phyloP scores from a whole-genome alignment of 768 basidiomycete genomes.

The Russula earlei region DNA sequence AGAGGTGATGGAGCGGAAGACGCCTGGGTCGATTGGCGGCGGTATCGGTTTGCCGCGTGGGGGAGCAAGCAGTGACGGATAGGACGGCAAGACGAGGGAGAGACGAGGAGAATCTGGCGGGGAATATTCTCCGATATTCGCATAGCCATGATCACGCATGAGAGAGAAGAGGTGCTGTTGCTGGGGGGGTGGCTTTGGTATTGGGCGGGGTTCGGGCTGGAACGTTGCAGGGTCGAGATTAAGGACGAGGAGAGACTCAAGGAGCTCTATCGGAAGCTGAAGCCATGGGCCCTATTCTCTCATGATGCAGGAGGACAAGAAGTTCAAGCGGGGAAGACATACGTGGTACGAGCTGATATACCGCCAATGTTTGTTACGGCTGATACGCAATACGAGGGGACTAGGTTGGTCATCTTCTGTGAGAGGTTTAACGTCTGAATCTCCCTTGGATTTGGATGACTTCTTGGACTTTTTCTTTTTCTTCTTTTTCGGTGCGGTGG shows the following conservation, averaged over 20 bases:
- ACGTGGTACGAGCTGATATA: conserved; percentile 90
- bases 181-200: conserved; percentile 31
- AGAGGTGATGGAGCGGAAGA: conserved; percentile 63
- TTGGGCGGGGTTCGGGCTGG: conserved; percentile 34
- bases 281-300: conserved; percentile 75
- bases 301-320: not conserved
- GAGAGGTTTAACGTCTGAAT: conserved; percentile 31
- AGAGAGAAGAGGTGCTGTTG: conserved; percentile 20
- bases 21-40: conserved; percentile 84
- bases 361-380: conserved; percentile 89
- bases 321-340: conserved; percentile 28
- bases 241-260: conserved; percentile 70
- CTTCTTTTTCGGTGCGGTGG: conserved; percentile 49
- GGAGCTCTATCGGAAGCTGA: conserved; percentile 75
- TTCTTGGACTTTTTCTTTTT: conserved; percentile 61
- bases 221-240: conserved; percentile 69
- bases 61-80: conserved; percentile 43
- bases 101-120: conserved; percentile 27
- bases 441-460: conserved; percentile 54
- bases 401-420: conserved; percentile 37
- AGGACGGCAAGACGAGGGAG: conserved; percentile 26
- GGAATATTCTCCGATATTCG: conserved; percentile 33
- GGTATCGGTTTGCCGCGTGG: conserved; percentile 63
- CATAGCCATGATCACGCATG: conserved; percentile 39
- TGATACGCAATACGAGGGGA: conserved; percentile 70